Evolutionary conservation across 768 basidiomycete species (phyloP).

Genomic region (Tulasnella sp.): DNA sequence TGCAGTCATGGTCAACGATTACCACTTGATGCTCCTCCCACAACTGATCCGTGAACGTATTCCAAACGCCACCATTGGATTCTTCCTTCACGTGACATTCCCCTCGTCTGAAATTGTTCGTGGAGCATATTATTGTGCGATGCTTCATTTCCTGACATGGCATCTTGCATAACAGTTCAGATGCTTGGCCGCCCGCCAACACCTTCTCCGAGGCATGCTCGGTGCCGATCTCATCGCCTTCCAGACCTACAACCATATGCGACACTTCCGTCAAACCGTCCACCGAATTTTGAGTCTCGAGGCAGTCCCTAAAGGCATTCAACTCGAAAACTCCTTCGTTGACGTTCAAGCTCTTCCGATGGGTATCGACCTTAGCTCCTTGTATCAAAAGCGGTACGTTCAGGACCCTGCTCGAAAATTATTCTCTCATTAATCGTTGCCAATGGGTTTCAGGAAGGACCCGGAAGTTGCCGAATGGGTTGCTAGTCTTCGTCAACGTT

Average conservation of each 20-base stretch:
- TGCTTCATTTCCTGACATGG: not conserved
- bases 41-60: conserved; percentile 70
- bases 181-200: conserved; percentile 39
- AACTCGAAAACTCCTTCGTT: conserved; percentile 59
- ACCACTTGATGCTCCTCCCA: conserved; percentile 92
- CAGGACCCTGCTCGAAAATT: not conserved
- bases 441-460: conserved; percentile 49
- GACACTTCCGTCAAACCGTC: conserved; percentile 84
- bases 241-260: conserved; percentile 78
- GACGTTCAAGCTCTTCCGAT: conserved; percentile 88
- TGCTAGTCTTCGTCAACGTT: conserved; percentile 69
- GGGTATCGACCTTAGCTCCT: conserved; percentile 73
- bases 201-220: conserved; percentile 82
- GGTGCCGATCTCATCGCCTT: conserved; percentile 91
- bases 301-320: conserved; percentile 78
- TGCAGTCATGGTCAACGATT: conserved; percentile 68
- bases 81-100: conserved; percentile 97
- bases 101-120: conserved; percentile 78
- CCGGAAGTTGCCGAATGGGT: conserved; percentile 83
- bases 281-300: conserved; percentile 74
- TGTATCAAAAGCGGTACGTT: conserved; percentile 63
- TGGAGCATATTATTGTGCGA: not conserved
- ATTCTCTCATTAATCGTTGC: not conserved
- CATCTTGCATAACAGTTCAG: conserved; percentile 2
- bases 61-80: conserved; percentile 69